These are phyloP conservation scores for Metschnikowia corniflorae DNA, from an alignment of 805 yeast species.

Conservation along the genomic window DNA sequence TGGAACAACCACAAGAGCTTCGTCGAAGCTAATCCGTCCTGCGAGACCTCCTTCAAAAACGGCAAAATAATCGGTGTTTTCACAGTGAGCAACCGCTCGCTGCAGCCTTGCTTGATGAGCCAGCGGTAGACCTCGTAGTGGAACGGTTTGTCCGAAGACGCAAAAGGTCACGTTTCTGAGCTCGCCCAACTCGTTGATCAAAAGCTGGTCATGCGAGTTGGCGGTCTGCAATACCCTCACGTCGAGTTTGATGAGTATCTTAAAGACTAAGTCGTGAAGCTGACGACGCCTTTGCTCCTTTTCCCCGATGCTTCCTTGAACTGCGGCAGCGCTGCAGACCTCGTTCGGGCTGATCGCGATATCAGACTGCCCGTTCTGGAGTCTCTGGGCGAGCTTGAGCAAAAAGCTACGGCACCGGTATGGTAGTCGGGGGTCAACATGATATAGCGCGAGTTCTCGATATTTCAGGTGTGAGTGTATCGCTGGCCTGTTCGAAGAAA, in stretches of 20 bases:
- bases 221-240: conserved; percentile 49
- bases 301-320: conserved; percentile 11
- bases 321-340: conserved; percentile 6
- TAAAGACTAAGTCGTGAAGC: conserved; percentile 72
- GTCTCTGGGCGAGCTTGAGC: conserved; percentile 67
- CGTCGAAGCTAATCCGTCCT: conserved; percentile 65
- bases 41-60: conserved; percentile 67
- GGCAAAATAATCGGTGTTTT: conserved; percentile 78
- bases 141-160: conserved; percentile 76
- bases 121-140: conserved; percentile 92
- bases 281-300: conserved; percentile 25
- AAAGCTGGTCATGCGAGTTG: conserved; percentile 35
- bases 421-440: conserved; percentile 75
- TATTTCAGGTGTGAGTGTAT: conserved; percentile 73
- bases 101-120: conserved; percentile 75
- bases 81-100: conserved; percentile 72
- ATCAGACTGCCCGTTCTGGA: conserved; percentile 30
- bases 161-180: conserved; percentile 66
- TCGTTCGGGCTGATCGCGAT: conserved; percentile 6
- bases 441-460: conserved; percentile 74
- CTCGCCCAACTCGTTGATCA: conserved; percentile 49
- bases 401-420: conserved; percentile 82
- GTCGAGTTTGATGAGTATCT: conserved; percentile 69
- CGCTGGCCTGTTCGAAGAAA: conserved; percentile 75
- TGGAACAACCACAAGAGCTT: conserved; percentile 86